Percentiles rank a stretch among this genome's conserved stretches.
These are phyloP conservation scores for Atkinsonella hypoxylon DNA, from an alignment of 2,329 filamentous ascomycete genomes.

Conservation along the genomic window DNA sequence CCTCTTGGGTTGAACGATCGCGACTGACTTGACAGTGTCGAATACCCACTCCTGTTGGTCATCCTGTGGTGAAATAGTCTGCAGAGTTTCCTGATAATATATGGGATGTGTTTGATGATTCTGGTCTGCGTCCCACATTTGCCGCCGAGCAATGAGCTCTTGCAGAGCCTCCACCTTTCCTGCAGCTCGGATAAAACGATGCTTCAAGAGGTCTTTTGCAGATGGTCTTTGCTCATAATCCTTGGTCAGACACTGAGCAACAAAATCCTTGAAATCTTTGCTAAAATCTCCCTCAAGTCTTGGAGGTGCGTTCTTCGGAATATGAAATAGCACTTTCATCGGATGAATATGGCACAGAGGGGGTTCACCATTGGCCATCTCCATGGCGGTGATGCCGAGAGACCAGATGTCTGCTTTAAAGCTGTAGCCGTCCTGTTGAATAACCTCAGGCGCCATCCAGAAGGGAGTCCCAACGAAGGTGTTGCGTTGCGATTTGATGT, in stretches of 20 bases:
- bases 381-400: constrained; percentile 81
- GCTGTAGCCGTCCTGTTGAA: constrained; percentile 71
- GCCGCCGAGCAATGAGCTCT: constrained; percentile 73
- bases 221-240: constrained; percentile 75
- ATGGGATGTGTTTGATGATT: constrained; percentile 59
- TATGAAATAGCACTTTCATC: constrained; percentile 88
- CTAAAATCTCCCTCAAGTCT: constrained; percentile 77
- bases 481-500: constrained; percentile 94
- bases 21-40: constrained; percentile 75
- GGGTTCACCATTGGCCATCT: constrained; percentile 81
- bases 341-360: constrained; percentile 76
- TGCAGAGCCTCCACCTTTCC: constrained; percentile 82
- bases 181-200: constrained; percentile 77
- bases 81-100: constrained; percentile 89
- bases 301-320: constrained; percentile 79
- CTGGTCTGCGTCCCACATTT: constrained; percentile 67
- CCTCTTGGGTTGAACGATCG: constrained; percentile 33
- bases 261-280: constrained; percentile 87
- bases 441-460: constrained; percentile 95
- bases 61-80: constrained; percentile 52
- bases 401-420: constrained; percentile 95
- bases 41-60: constrained; percentile 90
- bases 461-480: constrained; percentile 97
- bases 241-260: constrained; percentile 82
- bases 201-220: constrained; percentile 76